Evolutionary conservation across 1,284 basidiomycete genomes (phyloP), one percentile per base, ranked within the genome.

Genomic region (Mycena sp.): DNA sequence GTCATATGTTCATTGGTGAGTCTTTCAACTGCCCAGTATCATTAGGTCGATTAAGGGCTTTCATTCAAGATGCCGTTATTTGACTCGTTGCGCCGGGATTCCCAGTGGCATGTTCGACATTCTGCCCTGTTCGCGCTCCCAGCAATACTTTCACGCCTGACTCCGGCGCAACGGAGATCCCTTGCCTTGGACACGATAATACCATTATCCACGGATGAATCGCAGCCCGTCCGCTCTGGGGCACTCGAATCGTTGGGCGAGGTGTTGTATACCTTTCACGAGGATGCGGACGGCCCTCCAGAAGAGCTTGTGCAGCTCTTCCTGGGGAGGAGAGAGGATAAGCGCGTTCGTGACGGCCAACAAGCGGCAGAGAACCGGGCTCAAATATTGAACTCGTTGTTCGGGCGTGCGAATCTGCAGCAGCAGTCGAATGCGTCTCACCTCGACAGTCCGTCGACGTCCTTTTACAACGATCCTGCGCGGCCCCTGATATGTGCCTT

Each of bases 171-270:
- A 58, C 87, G 92, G 17, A 85, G 86, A 28, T 71, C 79, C 6
- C 83, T 93, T 14, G 91, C 92, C 1, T 75, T 93, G 56, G 82
- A 86, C 41, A 87, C 88, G 1, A 78, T 93, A 45, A 62, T 85
- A 3, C 80, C 83, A 0, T 85, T 98, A 23, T 84, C 89, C n/a
- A 76, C 76, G 23, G 94, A 96, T 72, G 83, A 87, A 32, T 85
- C 86, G 23, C 78, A 87, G 6, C 83, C 87, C 19, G 95, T 98
- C 21, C 89, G 94, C 26, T 87, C 87, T 21, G 93, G 94, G 1
- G 88, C 93, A 1, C 84, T 98, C 35, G 96, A 99, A 74, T 87
- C 94, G 35, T 86, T 98, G 7, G 97, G 96, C 6, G 96, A 99
- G 75, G 87, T 96, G 25, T 88, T 99, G 67, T 89, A 94, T 75